Conservation (phyloP, 169 alveolate species). For the Cytauxzoon felis region DNA sequence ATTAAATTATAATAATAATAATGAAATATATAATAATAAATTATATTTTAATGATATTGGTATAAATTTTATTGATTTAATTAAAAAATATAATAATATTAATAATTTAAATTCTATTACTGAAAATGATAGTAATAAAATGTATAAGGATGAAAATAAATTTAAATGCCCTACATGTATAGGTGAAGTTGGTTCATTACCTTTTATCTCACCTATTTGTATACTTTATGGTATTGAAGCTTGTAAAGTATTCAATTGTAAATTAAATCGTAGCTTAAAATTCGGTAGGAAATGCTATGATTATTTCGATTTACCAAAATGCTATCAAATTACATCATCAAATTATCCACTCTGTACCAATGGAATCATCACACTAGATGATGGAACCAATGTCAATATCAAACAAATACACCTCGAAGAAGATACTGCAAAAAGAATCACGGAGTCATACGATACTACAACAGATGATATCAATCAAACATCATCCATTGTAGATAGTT, state of each 20-base stretch:
- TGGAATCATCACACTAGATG: conserved; percentile 51
- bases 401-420: conserved; percentile 69
- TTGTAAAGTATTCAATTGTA: conserved; percentile 58
- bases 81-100: not conserved
- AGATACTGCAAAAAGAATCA: conserved; percentile 69
- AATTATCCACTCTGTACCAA: conserved; percentile 67
- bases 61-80: conserved; percentile 8
- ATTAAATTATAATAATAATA: not conserved
- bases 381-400: conserved; percentile 45
- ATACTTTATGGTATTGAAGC: conserved; percentile 61
- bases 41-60: not conserved
- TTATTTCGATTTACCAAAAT: conserved; percentile 75
- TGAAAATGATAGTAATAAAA: not conserved
- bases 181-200: conserved; percentile 74
- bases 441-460: too few species aligned
- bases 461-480: too few species aligned
- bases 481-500: too few species aligned
- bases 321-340: conserved; percentile 71
- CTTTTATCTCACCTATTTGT: conserved; percentile 58
- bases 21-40: conserved; percentile 1
- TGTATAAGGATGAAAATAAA: conserved; percentile 35
- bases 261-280: conserved; percentile 21
- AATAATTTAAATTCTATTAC: not conserved
- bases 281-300: conserved; percentile 72
- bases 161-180: conserved; percentile 65